Conservation (phyloP, 257 asterid genomes). For the Verbascum thapsus region DNA sequence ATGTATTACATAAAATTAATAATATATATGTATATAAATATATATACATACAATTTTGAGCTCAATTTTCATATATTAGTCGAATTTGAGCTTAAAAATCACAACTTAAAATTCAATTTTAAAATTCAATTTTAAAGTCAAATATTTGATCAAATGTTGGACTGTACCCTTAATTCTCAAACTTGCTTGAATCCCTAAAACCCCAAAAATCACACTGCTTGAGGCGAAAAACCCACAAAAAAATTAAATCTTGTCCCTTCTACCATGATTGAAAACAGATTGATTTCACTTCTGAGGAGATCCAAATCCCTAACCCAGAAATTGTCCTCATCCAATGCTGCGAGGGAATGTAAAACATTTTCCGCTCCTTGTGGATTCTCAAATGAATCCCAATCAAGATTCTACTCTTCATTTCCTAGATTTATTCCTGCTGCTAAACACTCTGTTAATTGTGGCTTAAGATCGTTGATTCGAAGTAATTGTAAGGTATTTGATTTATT, state of each 20-base stretch:
- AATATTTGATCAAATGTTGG: too few species aligned
- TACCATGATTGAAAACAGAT: conserved; percentile 51
- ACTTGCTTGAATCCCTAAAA: not conserved
- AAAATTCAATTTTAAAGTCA: too few species aligned
- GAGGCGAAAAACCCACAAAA: not conserved
- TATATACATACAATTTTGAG: too few species aligned
- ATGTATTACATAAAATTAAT: too few species aligned
- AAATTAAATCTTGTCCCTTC: not conserved
- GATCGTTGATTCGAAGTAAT: conserved; percentile 48
- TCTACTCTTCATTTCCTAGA: conserved; percentile 43
- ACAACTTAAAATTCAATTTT: too few species aligned
- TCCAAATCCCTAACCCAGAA: conserved; percentile 37
- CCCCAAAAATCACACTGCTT: not conserved
- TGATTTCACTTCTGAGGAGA: conserved; percentile 45
- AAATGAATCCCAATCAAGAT: conserved; percentile 48
- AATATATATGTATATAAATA: too few species aligned
- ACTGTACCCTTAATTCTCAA: too few species aligned
- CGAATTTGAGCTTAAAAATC: too few species aligned
- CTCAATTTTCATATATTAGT: too few species aligned
- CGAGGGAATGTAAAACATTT: conserved; percentile 38
- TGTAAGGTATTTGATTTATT: conserved; percentile 43
- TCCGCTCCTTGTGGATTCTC: conserved; percentile 29
- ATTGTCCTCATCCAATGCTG: too few species aligned
- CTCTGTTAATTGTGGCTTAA: conserved; percentile 45
- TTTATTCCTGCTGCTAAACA: conserved; percentile 36